A percentile compares a stretch with the other conserved stretches of the same genome.
Evolutionary conservation across 1,284 basidiomycete genomes (phyloP).

Genomic region (Rhodotorula glutinis): DNA sequence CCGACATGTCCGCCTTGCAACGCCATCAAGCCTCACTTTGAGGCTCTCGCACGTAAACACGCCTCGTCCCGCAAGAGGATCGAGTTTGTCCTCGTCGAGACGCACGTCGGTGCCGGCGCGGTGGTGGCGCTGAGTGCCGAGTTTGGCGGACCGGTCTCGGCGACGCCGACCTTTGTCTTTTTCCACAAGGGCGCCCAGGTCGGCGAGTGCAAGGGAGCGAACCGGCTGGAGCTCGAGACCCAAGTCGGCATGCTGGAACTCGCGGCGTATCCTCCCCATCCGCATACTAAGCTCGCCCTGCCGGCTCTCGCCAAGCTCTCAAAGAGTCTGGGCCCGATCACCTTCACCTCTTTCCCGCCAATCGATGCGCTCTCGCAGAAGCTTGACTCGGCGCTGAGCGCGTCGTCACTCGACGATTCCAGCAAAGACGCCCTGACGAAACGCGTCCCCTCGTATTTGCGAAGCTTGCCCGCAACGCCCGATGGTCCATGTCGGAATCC

Average conservation of each 20-base stretch:
- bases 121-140: slow-evolving; percentile 26
- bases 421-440: not conserved
- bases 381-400: not conserved
- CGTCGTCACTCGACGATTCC: not conserved
- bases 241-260: slow-evolving; percentile 44
- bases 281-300: slow-evolving; percentile 37
- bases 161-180: slow-evolving; percentile 47
- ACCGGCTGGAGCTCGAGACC: slow-evolving; percentile 43
- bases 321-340: slow-evolving; percentile 31
- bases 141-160: slow-evolving; percentile 39
- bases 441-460: slow-evolving; percentile 25
- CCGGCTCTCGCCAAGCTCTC: slow-evolving; percentile 32
- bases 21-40: slow-evolving; percentile 46
- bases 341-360: slow-evolving; percentile 34
- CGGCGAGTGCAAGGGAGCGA: slow-evolving; percentile 45
- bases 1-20: slow-evolving; percentile 46
- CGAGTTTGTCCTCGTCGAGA: slow-evolving; percentile 46
- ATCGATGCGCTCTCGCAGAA: not conserved
- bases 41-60: slow-evolving; percentile 42
- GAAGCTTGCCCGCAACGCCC: slow-evolving; percentile 21
- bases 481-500: not conserved
- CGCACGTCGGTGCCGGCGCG: slow-evolving; percentile 34
- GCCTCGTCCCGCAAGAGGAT: slow-evolving; percentile 33
- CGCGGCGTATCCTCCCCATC: slow-evolving; percentile 43
- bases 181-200: slow-evolving; percentile 40